These are phyloP conservation scores for Metschnikowia lachancei DNA, from an alignment of 805 yeast species.

Conservation along the genomic window DNA sequence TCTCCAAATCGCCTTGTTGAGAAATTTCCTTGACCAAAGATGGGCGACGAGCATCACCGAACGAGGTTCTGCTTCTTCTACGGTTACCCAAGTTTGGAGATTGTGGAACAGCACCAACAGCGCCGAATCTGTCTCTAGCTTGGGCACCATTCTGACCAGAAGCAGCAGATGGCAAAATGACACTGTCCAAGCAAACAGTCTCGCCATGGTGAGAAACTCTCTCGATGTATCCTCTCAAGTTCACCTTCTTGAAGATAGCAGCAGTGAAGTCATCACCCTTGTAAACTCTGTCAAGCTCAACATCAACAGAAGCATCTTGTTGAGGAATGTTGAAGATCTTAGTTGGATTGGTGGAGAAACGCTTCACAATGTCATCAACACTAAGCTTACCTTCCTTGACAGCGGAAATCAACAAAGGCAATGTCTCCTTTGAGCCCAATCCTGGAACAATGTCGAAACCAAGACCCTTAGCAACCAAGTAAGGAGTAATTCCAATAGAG, in stretches of 20 bases:
- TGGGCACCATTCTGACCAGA: constrained; percentile 55
- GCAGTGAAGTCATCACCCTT: constrained; percentile 20
- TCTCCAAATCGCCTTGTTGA: constrained; percentile 46
- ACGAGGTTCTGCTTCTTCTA: constrained; percentile 37
- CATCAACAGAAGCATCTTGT: constrained; percentile 74
- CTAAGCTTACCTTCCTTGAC: constrained; percentile 72
- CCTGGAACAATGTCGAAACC: constrained; percentile 66
- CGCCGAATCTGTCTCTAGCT: constrained; percentile 44
- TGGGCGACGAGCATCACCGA: constrained; percentile 34
- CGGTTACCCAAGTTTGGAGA: constrained; percentile 29
- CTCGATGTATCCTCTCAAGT: constrained; percentile 78
- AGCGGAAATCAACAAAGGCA: constrained; percentile 80
- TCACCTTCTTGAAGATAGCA: constrained; percentile 47
- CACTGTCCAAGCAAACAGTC: constrained; percentile 84
- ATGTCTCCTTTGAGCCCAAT: constrained; percentile 72
- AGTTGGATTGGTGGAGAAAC: constrained; percentile 79
- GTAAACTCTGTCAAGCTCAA: constrained; percentile 72
- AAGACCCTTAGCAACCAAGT: constrained; percentile 62
- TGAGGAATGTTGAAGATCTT: constrained; percentile 79
- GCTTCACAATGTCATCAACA: constrained; percentile 64
- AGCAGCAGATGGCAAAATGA: constrained; percentile 52
- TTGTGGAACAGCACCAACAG: constrained; percentile 45
- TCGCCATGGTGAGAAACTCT: constrained; percentile 77
- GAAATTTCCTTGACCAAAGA: constrained; percentile 33
- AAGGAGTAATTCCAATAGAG: constrained; percentile 79